Conservation (phyloP, 345 rosid genomes). For the Kandelia obovata region DNA sequence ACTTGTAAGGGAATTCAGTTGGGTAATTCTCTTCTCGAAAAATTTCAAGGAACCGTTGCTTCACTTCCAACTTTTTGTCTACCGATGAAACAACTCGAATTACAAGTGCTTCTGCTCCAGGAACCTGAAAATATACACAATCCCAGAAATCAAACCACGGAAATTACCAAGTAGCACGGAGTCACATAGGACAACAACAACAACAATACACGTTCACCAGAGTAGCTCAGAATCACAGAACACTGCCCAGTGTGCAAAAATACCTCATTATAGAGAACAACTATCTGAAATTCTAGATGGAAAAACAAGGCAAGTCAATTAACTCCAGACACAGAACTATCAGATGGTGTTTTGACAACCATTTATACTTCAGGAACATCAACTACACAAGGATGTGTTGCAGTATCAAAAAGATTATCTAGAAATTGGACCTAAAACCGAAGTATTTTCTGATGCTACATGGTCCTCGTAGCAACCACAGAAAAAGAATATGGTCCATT, state of each 20-base stretch:
- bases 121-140: conserved; percentile 51
- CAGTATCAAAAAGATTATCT: not conserved
- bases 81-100: conserved; percentile 97
- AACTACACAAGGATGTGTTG: not conserved
- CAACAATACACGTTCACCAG: not conserved
- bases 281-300: not conserved
- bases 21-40: conserved; percentile 88
- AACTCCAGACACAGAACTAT: not conserved
- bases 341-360: not conserved
- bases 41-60: conserved; percentile 90
- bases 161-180: not conserved
- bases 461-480: too few relatives aligned
- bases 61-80: conserved; percentile 97
- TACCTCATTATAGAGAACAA: not conserved
- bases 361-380: not conserved
- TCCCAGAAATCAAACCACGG: conserved; percentile 8
- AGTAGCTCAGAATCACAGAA: not conserved
- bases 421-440: not conserved
- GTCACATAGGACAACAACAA: not conserved
- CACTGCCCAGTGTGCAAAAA: not conserved
- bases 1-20: conserved; percentile 84
- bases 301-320: not conserved
- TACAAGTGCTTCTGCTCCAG: conserved; percentile 93
- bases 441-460: not conserved
- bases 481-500: too few relatives aligned